Conservation (phyloP, 2,329 filamentous ascomycete genomes). For the Venturia asperata region DNA sequence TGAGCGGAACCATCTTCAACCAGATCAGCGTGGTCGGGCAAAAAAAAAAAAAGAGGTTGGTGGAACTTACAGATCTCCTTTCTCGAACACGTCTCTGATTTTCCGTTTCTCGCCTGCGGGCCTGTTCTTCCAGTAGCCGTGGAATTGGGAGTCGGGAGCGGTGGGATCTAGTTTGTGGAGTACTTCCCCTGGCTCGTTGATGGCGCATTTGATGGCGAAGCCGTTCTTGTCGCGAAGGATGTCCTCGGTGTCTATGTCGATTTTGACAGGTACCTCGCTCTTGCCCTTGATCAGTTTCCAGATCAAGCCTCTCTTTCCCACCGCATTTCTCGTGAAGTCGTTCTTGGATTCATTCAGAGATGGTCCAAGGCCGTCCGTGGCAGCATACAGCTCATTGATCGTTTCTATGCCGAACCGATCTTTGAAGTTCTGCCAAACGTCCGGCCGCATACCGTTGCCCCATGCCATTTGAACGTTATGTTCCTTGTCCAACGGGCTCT, state of each 20-base stretch:
- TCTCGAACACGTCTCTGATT: constrained; percentile 32
- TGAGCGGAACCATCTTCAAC: constrained; percentile 27
- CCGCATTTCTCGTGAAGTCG: constrained; percentile 30
- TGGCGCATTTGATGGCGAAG: constrained; percentile 29
- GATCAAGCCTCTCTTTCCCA: constrained; percentile 31
- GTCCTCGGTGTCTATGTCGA: constrained; percentile 34
- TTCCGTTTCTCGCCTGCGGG: constrained; percentile 28
- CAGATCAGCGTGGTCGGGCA: not conserved
- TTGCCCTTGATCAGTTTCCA: constrained; percentile 30
- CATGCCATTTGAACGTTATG: constrained; percentile 32
- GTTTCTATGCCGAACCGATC: constrained; percentile 34
- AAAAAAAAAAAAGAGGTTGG: not conserved
- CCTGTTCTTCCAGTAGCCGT: constrained; percentile 32
- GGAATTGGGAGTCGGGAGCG: constrained; percentile 23
- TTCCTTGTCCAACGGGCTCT: constrained; percentile 28
- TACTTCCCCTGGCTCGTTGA: constrained; percentile 32
- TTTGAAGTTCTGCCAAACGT: constrained; percentile 36
- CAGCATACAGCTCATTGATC: constrained; percentile 36
- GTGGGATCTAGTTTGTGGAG: constrained; percentile 29
- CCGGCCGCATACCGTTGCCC: constrained; percentile 38
- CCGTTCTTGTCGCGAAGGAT: constrained; percentile 32
- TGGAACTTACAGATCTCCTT: constrained; percentile 32
- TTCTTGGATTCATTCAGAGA: constrained; percentile 31
- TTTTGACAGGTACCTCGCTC: constrained; percentile 31
- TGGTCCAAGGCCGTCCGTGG: constrained; percentile 33